These are phyloP conservation scores for Dactylellina drechsleri DNA, from an alignment of 2,329 filamentous ascomycete genomes.

Conservation along the genomic window DNA sequence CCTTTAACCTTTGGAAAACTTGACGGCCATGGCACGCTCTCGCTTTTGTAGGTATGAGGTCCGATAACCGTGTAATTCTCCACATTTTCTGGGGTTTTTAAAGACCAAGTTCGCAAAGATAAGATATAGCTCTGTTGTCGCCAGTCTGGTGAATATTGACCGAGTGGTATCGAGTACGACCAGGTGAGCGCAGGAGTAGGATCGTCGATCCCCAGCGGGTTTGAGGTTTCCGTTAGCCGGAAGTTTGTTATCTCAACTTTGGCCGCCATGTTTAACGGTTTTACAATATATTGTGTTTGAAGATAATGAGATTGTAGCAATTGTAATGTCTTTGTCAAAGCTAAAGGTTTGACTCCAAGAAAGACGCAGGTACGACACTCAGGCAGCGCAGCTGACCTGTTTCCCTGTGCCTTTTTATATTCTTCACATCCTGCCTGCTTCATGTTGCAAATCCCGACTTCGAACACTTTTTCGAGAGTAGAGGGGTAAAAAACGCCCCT, in stretches of 20 bases:
- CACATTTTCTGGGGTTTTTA: background rate
- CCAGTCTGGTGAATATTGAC: slow-evolving; percentile 9
- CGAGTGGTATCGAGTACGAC: slow-evolving; percentile 34
- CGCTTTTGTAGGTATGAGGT: slow-evolving; percentile 27
- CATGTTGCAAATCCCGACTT: no score
- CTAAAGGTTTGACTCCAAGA: no score
- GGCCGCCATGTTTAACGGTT: slow-evolving; percentile 6
- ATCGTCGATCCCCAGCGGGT: slow-evolving; percentile 36
- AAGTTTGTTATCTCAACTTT: slow-evolving; percentile 33
- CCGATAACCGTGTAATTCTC: slow-evolving; percentile 18
- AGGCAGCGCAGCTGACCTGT: no score
- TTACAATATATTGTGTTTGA: background rate
- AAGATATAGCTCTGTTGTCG: slow-evolving; percentile 36
- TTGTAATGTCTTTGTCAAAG: no score
- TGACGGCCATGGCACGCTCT: slow-evolving; percentile 34
- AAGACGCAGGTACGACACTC: no score
- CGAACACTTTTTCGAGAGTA: background rate
- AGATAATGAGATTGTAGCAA: background rate
- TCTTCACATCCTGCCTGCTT: no score
- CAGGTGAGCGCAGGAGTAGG: slow-evolving; percentile 28
- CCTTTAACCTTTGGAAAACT: slow-evolving; percentile 31
- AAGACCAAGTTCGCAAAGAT: slow-evolving; percentile 28
- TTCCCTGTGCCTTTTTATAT: no score
- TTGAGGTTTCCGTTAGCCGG: slow-evolving; percentile 34
- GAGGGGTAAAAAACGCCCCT: background rate